Evolutionary conservation across 441 rosid genomes (phyloP).

Genomic region (Populus hybrid): DNA sequence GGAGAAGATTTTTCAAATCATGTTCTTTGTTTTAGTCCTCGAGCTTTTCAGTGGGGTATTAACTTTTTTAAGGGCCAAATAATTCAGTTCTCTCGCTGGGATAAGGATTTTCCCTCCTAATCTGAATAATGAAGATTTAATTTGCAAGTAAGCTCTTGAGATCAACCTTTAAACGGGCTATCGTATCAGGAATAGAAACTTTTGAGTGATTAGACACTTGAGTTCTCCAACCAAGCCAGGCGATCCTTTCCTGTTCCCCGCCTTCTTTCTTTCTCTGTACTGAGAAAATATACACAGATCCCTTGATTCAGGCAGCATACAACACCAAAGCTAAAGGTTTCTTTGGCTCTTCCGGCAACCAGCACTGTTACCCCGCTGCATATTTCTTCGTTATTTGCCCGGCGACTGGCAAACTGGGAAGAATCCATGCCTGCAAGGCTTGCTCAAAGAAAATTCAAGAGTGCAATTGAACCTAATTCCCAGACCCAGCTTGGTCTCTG

Average conservation of each 20-base stretch:
- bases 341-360: background rate
- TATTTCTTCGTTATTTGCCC: background rate
- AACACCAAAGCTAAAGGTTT: background rate
- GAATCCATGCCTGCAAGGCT: background rate
- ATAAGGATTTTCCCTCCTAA: background rate
- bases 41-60: constrained; percentile 19
- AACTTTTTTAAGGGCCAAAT: constrained; percentile 13
- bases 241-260: background rate
- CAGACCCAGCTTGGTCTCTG: no score
- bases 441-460: background rate
- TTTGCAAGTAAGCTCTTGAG: background rate
- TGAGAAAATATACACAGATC: constrained; percentile 4
- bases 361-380: background rate
- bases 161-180: background rate
- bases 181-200: constrained; percentile 1
- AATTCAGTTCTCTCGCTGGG: constrained; percentile 10
- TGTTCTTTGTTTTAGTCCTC: background rate
- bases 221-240: background rate
- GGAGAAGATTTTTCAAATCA: constrained; percentile 21
- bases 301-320: constrained; percentile 15
- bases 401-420: background rate
- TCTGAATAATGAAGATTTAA: constrained; percentile 4
- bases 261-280: background rate
- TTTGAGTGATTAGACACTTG: constrained; percentile 2
- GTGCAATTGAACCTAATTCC: no score